phyloP scores from a whole-genome alignment of 1,139 yeast species.

The Kurtzmaniella quercitrusa region DNA sequence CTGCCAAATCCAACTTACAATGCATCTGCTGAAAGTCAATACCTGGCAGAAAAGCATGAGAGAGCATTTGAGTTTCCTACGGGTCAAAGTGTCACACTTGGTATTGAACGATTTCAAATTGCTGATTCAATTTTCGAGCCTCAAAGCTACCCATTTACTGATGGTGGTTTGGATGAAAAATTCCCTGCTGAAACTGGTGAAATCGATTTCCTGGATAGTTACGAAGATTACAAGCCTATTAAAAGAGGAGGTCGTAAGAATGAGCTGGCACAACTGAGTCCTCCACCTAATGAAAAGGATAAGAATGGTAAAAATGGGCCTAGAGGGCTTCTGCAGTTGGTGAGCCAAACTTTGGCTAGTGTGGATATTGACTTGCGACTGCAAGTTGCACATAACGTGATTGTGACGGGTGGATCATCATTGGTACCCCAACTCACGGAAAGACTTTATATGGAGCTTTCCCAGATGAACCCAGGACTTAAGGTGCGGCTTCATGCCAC shows the following conservation, averaged over 20 bases:
- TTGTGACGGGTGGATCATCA: slow-evolving; percentile 87
- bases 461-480: slow-evolving; percentile 78
- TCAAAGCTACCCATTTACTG: slow-evolving; percentile 32
- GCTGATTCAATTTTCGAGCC: slow-evolving; percentile 79
- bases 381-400: slow-evolving; percentile 85
- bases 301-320: slow-evolving; percentile 1
- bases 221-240: slow-evolving; percentile 66
- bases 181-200: slow-evolving; percentile 38
- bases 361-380: slow-evolving; percentile 90
- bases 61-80: slow-evolving; percentile 82
- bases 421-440: slow-evolving; percentile 87
- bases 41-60: slow-evolving; percentile 28
- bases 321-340: slow-evolving; percentile 62
- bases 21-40: slow-evolving; percentile 23
- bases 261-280: slow-evolving; percentile 36
- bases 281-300: slow-evolving; percentile 27
- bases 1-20: slow-evolving; percentile 15
- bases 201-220: slow-evolving; percentile 32
- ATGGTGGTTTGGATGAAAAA: slow-evolving; percentile 17
- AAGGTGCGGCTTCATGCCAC: slow-evolving; percentile 86
- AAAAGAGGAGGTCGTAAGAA: slow-evolving; percentile 51
- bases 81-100: slow-evolving; percentile 39
- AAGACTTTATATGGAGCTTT: slow-evolving; percentile 70
- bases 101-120: slow-evolving; percentile 58
- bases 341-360: slow-evolving; percentile 63